phyloP scores from a whole-genome alignment of 1,139 yeast species.

The Candida gigantensis region DNA sequence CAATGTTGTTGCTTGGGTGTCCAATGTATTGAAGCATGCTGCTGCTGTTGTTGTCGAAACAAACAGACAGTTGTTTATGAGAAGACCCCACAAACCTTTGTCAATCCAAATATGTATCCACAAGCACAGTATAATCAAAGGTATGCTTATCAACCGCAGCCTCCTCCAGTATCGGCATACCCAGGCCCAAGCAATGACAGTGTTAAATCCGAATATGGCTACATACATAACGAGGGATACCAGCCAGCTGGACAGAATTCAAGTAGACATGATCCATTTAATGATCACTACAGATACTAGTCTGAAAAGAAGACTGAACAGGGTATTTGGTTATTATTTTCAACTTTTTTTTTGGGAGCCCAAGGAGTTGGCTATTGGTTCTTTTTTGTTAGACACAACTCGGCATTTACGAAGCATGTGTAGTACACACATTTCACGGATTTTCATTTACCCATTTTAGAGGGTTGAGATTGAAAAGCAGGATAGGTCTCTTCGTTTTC shows the following conservation, averaged over 20 bases:
- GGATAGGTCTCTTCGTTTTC: too few species aligned
- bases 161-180: constrained; percentile 15
- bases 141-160: constrained; percentile 16
- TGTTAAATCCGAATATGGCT: constrained; percentile 2
- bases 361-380: neutral
- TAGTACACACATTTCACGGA: neutral
- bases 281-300: constrained; percentile 3
- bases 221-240: constrained; percentile 2
- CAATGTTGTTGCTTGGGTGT: constrained; percentile 49
- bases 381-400: neutral
- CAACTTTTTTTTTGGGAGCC: neutral
- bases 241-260: constrained; percentile 4
- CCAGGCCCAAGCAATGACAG: constrained; percentile 7
- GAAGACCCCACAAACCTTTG: constrained; percentile 21
- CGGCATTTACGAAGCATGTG: neutral
- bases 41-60: constrained; percentile 46
- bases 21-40: constrained; percentile 44
- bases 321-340: neutral
- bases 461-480: too few species aligned
- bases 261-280: constrained; percentile 2
- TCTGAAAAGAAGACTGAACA: neutral
- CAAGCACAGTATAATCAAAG: constrained; percentile 21
- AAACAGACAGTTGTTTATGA: constrained; percentile 6
- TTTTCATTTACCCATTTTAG: too few species aligned
- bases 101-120: constrained; percentile 43